These are phyloP conservation scores for Trichopus zeylanicus DNA, from an alignment of 116 monocot genomes.

Conservation along the genomic window DNA sequence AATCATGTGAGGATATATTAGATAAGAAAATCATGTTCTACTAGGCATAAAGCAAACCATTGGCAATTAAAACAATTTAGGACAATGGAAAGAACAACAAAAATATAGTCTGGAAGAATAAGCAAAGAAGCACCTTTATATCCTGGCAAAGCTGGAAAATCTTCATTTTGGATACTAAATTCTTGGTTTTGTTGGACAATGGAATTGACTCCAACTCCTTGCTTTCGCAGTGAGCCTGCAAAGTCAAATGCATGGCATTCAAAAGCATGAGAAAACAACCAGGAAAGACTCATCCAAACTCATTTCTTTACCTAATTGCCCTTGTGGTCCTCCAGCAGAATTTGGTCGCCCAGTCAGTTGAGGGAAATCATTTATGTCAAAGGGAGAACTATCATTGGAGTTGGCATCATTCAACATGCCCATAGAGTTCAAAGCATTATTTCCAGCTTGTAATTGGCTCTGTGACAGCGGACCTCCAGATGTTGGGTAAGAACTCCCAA, in stretches of 20 bases:
- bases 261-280: background rate
- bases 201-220: conserved; percentile 41
- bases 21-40: no score
- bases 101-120: conserved; percentile 1
- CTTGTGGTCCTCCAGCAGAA: conserved; percentile 64
- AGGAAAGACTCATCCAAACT: background rate
- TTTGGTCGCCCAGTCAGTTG: conserved; percentile 57
- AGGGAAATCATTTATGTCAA: conserved; percentile 78
- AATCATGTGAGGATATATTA: no score
- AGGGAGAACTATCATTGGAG: conserved; percentile 46
- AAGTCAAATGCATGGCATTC: conserved; percentile 2
- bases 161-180: conserved; percentile 79
- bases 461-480: conserved; percentile 68
- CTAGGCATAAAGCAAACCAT: background rate
- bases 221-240: conserved; percentile 60
- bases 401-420: conserved; percentile 57
- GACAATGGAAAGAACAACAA: background rate
- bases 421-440: conserved; percentile 33
- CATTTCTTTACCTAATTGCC: conserved; percentile 34
- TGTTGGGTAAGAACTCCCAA: conserved; percentile 78
- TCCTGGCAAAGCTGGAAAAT: conserved; percentile 75
- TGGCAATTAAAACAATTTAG: background rate
- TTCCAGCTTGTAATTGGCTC: conserved; percentile 63
- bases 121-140: conserved; percentile 42
- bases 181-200: conserved; percentile 77